Percentiles rank a stretch among this genome's conserved stretches.
phyloP scores from a whole-genome alignment of 2,329 filamentous ascomycete species.

The Ceratocystis alfenasii region DNA sequence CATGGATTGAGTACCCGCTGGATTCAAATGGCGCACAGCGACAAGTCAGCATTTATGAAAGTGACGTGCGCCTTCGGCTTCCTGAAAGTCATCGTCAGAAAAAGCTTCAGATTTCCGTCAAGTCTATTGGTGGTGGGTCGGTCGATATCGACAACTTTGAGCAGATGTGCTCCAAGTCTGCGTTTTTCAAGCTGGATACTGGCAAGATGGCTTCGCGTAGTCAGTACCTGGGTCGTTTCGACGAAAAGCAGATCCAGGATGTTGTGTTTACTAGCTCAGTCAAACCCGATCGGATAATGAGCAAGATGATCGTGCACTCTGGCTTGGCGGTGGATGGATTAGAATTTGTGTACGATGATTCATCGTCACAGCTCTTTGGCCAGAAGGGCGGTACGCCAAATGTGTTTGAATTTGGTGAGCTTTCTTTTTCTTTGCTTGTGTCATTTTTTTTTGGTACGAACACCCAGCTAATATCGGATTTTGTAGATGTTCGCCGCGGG shows the following conservation, averaged over 20 bases:
- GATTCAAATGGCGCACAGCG: slow-evolving; percentile 52
- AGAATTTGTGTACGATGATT: slow-evolving; percentile 88
- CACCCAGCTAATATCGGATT: slow-evolving; percentile 19
- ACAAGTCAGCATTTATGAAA: slow-evolving; percentile 63
- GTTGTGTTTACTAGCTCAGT: slow-evolving; percentile 60
- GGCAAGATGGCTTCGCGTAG: slow-evolving; percentile 62
- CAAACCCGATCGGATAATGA: slow-evolving; percentile 60
- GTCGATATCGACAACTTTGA: slow-evolving; percentile 68
- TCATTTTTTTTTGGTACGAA: neutral
- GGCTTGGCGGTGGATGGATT: slow-evolving; percentile 69
- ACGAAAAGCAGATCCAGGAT: slow-evolving; percentile 60
- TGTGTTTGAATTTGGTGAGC: slow-evolving; percentile 64
- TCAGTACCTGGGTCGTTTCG: slow-evolving; percentile 58
- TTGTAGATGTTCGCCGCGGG: slow-evolving; percentile 44
- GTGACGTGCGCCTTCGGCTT: slow-evolving; percentile 57
- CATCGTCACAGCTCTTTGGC: slow-evolving; percentile 73
- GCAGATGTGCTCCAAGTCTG: slow-evolving; percentile 57
- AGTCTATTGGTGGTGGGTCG: slow-evolving; percentile 62
- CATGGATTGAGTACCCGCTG: slow-evolving; percentile 69
- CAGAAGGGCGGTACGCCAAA: slow-evolving; percentile 59
- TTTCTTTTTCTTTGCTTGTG: neutral
- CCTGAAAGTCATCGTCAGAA: slow-evolving; percentile 61
- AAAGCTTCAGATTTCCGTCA: slow-evolving; percentile 59
- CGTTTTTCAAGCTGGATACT: slow-evolving; percentile 59
- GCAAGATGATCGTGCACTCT: slow-evolving; percentile 63